phyloP scores from a whole-genome alignment of 2,329 filamentous ascomycete genomes.

The Cordyceps cicadae region DNA sequence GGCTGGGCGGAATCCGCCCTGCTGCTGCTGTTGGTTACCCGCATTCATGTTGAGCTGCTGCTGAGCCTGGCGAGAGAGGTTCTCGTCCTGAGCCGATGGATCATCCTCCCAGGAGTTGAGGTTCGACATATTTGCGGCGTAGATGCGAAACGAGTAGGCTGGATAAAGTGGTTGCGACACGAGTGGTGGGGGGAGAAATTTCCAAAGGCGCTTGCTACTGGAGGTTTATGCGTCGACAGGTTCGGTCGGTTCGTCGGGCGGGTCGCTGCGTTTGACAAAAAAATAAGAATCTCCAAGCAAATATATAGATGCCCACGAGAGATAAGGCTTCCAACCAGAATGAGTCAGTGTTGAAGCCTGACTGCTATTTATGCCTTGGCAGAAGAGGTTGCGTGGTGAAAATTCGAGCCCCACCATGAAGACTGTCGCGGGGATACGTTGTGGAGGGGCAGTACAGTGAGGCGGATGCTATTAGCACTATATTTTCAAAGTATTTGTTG shows the following conservation, averaged over 20 bases:
- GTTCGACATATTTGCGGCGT: constrained; percentile 59
- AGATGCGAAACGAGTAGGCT: not conserved
- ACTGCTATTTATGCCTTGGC: constrained; percentile 16
- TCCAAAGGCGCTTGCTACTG: not conserved
- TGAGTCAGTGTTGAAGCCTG: constrained; percentile 8
- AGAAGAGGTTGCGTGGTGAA: constrained; percentile 26
- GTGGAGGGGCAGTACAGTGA: constrained; percentile 19
- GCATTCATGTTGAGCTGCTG: constrained; percentile 67
- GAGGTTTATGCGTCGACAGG: not conserved
- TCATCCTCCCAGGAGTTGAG: constrained; percentile 95
- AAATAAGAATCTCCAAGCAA: not conserved
- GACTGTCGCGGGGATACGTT: constrained; percentile 18
- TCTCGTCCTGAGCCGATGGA: constrained; percentile 66
- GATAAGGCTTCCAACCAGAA: not conserved
- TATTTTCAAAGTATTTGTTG: not conserved
- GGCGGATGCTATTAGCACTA: constrained; percentile 5
- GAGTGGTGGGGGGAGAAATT: constrained; percentile 6
- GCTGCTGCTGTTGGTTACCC: constrained; percentile 34
- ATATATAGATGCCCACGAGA: not conserved
- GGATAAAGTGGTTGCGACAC: constrained; percentile 2
- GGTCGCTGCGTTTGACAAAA: not conserved
- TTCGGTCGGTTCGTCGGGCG: not conserved
- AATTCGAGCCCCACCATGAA: constrained; percentile 35
- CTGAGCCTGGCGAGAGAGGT: constrained; percentile 67
- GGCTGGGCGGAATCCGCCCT: constrained; percentile 47